Percentiles rank a stretch among this genome's conserved stretches.
Conservation (phyloP, 225 moss, liverwort and hornwort genomes). For the Ulota crispa region DNA sequence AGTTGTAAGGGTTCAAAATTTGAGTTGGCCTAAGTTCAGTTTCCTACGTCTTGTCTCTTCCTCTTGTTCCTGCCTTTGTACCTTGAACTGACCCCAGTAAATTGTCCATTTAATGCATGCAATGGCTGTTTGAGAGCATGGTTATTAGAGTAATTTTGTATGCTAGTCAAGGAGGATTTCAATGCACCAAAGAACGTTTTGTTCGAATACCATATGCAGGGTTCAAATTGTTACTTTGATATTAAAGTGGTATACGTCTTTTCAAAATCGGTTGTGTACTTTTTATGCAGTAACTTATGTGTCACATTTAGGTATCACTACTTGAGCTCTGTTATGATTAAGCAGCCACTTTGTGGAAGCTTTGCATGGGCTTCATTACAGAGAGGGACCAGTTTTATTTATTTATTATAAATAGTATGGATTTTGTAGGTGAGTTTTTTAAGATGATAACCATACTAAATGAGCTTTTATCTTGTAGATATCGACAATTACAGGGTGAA, state of each 20-base stretch:
- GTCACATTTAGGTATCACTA: not conserved
- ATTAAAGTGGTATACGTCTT: not conserved
- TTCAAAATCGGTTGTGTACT: not conserved
- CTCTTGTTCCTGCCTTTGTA: not conserved
- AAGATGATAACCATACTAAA: not conserved
- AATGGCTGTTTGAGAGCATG: not conserved
- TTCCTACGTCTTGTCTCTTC: too few relatives aligned
- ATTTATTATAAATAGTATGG: not conserved
- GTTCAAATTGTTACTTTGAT: not conserved
- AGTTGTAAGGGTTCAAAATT: not conserved
- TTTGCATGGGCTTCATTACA: not conserved
- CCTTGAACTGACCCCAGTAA: not conserved
- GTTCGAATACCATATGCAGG: not conserved
- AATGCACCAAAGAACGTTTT: not conserved
- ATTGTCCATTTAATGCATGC: not conserved
- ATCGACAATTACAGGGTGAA: conserved; percentile 75
- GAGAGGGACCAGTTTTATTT: not conserved
- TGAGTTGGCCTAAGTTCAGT: not conserved
- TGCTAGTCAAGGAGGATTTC: not conserved
- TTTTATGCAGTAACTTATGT: not conserved
- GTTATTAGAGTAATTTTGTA: not conserved
- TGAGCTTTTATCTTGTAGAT: conserved; percentile 40
- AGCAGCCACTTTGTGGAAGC: not conserved
- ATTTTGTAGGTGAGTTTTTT: not conserved
- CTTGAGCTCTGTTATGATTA: not conserved